Conservation (phyloP, 2,329 filamentous ascomycete genomes). For the Ilyonectria robusta region DNA sequence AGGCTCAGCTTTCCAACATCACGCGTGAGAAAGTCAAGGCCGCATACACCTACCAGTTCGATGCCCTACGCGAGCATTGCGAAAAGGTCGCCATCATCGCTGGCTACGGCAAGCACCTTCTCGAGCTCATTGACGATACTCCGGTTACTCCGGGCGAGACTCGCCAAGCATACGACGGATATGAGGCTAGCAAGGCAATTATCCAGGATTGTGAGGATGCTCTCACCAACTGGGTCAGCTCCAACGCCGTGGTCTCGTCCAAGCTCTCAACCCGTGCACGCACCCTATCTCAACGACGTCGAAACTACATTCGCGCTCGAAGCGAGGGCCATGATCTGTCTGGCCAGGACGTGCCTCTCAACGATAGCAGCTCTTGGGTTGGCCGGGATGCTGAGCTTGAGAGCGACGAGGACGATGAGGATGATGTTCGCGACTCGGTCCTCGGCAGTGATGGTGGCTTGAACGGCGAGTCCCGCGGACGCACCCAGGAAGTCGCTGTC, state of each 20-base stretch:
- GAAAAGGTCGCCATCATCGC: constrained; percentile 99
- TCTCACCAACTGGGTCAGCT: constrained; percentile 95
- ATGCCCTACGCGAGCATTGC: constrained; percentile 95
- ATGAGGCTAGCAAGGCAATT: constrained; percentile 98
- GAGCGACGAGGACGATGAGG: constrained; percentile 77
- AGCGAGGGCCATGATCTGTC: constrained; percentile 87
- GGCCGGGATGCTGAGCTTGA: constrained; percentile 76
- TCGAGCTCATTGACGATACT: constrained; percentile 95
- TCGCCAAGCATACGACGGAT: constrained; percentile 94
- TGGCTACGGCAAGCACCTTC: constrained; percentile 97
- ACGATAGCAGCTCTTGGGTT: constrained; percentile 88
- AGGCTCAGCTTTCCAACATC: constrained; percentile 98
- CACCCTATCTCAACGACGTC: constrained; percentile 87
- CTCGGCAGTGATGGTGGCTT: constrained; percentile 67
- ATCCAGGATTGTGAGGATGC: constrained; percentile 99
- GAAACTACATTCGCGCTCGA: constrained; percentile 77
- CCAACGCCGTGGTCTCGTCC: constrained; percentile 89
- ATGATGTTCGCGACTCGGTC: constrained; percentile 63
- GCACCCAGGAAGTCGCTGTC: constrained; percentile 66
- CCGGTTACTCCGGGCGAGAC: constrained; percentile 98
- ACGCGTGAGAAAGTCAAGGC: constrained; percentile 99
- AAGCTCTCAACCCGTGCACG: constrained; percentile 90
- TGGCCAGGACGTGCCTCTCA: constrained; percentile 83
- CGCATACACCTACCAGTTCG: constrained; percentile 97
- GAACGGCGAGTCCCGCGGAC: constrained; percentile 70